These are phyloP conservation scores for Monilinia fructicola DNA, from an alignment of 2,329 filamentous ascomycete species.

Conservation along the genomic window DNA sequence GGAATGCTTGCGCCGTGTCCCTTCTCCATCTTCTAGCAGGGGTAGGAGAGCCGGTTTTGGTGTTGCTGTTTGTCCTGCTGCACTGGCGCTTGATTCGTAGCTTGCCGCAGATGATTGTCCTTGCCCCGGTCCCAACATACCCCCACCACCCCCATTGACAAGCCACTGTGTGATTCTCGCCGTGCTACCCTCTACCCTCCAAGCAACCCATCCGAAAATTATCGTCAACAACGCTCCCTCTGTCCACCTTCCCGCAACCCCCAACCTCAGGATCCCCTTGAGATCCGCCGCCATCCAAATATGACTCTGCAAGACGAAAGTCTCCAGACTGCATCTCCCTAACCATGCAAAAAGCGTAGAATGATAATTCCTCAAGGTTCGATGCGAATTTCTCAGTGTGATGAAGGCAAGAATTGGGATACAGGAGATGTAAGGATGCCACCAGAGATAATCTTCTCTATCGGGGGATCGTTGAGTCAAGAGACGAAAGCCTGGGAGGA, in stretches of 20 bases:
- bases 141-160: slow-evolving; percentile 36
- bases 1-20: slow-evolving; percentile 21
- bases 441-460: slow-evolving; percentile 49
- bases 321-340: slow-evolving; percentile 57
- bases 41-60: slow-evolving; percentile 23
- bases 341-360: slow-evolving; percentile 53
- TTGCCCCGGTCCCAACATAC: slow-evolving; percentile 20
- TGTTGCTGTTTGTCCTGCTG: slow-evolving; percentile 19
- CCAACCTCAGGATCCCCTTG: slow-evolving; percentile 48
- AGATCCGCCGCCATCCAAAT: slow-evolving; percentile 61
- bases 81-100: no score
- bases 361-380: slow-evolving; percentile 45
- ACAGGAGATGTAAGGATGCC: slow-evolving; percentile 54
- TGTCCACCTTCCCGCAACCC: slow-evolving; percentile 39
- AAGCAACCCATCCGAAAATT: slow-evolving; percentile 47
- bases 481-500: slow-evolving; percentile 32
- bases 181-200: slow-evolving; percentile 43
- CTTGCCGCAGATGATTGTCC: no score
- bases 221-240: slow-evolving; percentile 45
- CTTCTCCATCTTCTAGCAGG: slow-evolving; percentile 16
- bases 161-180: slow-evolving; percentile 44
- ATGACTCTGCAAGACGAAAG: slow-evolving; percentile 61
- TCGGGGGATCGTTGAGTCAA: slow-evolving; percentile 34
- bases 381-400: slow-evolving; percentile 51
- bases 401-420: slow-evolving; percentile 55